Evolutionary conservation across 768 basidiomycete species (phyloP).

Genomic region (Russula olivacea): DNA sequence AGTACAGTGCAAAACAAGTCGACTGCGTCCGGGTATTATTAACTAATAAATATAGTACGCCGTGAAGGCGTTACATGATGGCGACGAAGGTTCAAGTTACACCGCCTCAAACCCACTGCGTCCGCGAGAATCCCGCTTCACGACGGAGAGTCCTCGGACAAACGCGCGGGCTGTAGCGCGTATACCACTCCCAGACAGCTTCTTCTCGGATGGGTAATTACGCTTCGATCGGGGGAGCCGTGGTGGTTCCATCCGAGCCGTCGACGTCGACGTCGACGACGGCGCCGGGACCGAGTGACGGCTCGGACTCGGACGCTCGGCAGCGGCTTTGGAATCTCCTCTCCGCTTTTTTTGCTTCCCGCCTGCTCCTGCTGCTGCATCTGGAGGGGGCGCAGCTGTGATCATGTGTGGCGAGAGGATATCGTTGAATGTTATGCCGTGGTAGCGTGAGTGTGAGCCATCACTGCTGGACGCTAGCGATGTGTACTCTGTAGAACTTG

Average conservation of each 20-base stretch:
- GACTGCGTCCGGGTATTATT: no score
- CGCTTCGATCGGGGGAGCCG: neutral
- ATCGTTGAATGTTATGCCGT: slow-evolving; percentile 18
- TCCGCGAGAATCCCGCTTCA: neutral
- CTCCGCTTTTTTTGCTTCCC: neutral
- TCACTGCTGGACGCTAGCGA: neutral
- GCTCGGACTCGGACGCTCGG: no score
- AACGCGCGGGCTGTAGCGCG: neutral
- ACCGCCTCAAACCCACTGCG: neutral
- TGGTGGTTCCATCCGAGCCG: neutral
- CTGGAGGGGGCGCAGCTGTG: slow-evolving; percentile 8
- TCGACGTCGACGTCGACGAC: no score
- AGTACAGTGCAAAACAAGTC: no score
- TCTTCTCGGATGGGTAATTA: neutral
- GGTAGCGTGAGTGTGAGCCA: neutral
- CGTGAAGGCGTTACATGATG: no score
- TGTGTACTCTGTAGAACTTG: no score
- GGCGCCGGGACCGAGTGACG: no score
- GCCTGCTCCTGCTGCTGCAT: neutral
- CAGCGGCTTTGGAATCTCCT: neutral
- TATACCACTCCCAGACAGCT: neutral
- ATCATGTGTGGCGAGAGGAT: slow-evolving; percentile 15
- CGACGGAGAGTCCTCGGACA: neutral
- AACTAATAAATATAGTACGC: no score
- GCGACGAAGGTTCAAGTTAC: no score